phyloP scores from a whole-genome alignment of 1,284 basidiomycete genomes.

The Volvariella surrecta region DNA sequence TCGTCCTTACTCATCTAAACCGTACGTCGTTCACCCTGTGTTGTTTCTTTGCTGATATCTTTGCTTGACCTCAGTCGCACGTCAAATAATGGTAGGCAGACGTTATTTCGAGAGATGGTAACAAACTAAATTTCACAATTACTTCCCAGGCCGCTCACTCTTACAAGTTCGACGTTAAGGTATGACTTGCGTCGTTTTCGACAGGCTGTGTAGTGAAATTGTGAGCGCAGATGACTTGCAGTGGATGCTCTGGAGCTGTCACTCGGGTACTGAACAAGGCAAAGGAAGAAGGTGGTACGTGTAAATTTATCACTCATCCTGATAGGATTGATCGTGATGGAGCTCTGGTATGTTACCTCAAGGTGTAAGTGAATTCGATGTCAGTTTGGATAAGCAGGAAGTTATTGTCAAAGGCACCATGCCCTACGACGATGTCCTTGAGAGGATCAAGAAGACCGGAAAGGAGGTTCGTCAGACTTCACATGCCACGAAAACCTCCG shows the following conservation, averaged over 20 bases:
- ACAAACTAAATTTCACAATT: too few relatives aligned
- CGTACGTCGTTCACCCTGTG: too few relatives aligned
- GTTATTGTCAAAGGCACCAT: slow-evolving; percentile 61
- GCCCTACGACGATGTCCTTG: slow-evolving; percentile 59
- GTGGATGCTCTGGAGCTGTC: slow-evolving; percentile 77
- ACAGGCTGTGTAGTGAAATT: neutral
- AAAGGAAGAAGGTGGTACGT: slow-evolving; percentile 58
- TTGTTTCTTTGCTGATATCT: too few relatives aligned
- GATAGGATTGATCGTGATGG: neutral
- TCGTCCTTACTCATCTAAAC: too few relatives aligned
- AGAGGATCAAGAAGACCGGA: slow-evolving; percentile 82
- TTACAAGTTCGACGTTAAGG: slow-evolving; percentile 58
- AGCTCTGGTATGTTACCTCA: slow-evolving; percentile 1
- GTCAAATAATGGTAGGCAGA: slow-evolving; percentile 1
- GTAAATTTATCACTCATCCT: slow-evolving; percentile 13
- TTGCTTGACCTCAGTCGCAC: too few relatives aligned
- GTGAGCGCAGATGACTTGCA: slow-evolving; percentile 64
- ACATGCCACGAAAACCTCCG: slow-evolving; percentile 23
- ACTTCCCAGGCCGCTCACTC: slow-evolving; percentile 26
- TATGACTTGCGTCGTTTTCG: slow-evolving; percentile 10
- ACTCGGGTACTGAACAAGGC: slow-evolving; percentile 64
- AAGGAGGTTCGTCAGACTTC: slow-evolving; percentile 47
- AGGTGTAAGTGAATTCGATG: slow-evolving; percentile 52
- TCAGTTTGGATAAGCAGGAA: slow-evolving; percentile 62
- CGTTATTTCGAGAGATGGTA: too few relatives aligned